Percentiles rank a stretch among this genome's conserved stretches.
Conservation (phyloP, 1,139 yeast genomes). For the Magnusiomyces starmeri region DNA sequence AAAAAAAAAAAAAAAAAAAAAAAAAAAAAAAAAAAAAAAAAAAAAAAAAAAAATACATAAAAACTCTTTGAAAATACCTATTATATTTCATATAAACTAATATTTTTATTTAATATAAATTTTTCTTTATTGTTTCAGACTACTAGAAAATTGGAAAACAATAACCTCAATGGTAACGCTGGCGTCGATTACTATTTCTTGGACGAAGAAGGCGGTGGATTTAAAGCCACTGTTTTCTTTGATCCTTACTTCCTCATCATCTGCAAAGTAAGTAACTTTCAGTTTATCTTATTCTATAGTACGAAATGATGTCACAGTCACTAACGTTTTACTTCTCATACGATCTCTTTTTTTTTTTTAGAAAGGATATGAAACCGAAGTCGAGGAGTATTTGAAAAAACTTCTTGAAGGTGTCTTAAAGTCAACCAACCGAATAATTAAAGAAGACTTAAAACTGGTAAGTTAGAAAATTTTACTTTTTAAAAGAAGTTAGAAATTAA, state of each 20-base stretch:
- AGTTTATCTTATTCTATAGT: background rate
- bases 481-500: background rate
- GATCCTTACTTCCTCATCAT: constrained; percentile 86
- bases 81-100: too few species aligned
- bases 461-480: background rate
- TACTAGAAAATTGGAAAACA: constrained; percentile 49
- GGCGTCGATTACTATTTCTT: constrained; percentile 93
- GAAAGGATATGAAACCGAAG: constrained; percentile 60
- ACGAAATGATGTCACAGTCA: background rate
- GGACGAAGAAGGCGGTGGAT: constrained; percentile 97
- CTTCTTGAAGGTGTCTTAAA: constrained; percentile 59
- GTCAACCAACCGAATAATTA: constrained; percentile 45
- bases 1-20: too few species aligned
- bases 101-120: background rate
- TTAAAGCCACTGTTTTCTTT: constrained; percentile 73
- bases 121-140: constrained; percentile 30
- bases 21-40: too few species aligned
- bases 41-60: too few species aligned
- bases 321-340: too few species aligned
- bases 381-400: constrained; percentile 76
- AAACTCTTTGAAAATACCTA: too few species aligned
- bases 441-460: constrained; percentile 64
- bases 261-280: constrained; percentile 40
- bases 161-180: constrained; percentile 37
- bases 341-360: constrained; percentile 1